phyloP scores from a whole-genome alignment of 352 stramenopile species.

The Globisporangium takayamanum region DNA sequence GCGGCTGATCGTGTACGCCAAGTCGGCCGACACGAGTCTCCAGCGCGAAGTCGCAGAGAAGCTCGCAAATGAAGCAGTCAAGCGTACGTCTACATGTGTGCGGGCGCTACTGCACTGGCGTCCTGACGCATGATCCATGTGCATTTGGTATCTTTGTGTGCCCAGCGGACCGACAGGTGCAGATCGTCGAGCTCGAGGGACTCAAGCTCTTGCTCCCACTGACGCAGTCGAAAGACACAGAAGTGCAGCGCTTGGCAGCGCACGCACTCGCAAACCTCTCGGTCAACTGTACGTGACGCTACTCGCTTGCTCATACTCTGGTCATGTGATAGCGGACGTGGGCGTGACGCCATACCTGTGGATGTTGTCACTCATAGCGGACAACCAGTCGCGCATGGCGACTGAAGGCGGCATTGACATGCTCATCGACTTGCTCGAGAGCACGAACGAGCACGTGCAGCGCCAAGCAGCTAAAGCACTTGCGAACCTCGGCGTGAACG shows the following conservation, averaged over 20 bases:
- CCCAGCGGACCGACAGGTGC: slow-evolving; percentile 86
- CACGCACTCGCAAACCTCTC: slow-evolving; percentile 93
- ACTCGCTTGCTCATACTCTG: not conserved
- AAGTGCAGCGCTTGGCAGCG: slow-evolving; percentile 91
- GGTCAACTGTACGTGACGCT: slow-evolving; percentile 73
- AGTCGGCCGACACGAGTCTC: slow-evolving; percentile 84
- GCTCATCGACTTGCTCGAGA: slow-evolving; percentile 88
- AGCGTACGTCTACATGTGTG: slow-evolving; percentile 43
- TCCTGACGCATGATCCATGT: not conserved
- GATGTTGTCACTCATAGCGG: slow-evolving; percentile 30
- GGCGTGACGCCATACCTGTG: not conserved
- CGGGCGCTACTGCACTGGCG: not conserved
- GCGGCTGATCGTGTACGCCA: slow-evolving; percentile 90
- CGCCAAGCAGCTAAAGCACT: slow-evolving; percentile 91
- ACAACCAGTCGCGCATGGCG: slow-evolving; percentile 93
- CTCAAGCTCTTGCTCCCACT: slow-evolving; percentile 91
- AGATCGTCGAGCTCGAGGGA: slow-evolving; percentile 92
- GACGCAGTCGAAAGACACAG: slow-evolving; percentile 88
- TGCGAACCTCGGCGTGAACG: slow-evolving; percentile 90
- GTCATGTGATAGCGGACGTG: not conserved
- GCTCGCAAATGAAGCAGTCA: slow-evolving; percentile 93
- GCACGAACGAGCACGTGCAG: slow-evolving; percentile 85
- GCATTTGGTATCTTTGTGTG: not conserved
- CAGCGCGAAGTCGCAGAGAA: slow-evolving; percentile 93
- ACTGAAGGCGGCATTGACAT: slow-evolving; percentile 92